These are phyloP conservation scores for Corylus avellana DNA, from an alignment of 306 rosid species.

Conservation along the genomic window DNA sequence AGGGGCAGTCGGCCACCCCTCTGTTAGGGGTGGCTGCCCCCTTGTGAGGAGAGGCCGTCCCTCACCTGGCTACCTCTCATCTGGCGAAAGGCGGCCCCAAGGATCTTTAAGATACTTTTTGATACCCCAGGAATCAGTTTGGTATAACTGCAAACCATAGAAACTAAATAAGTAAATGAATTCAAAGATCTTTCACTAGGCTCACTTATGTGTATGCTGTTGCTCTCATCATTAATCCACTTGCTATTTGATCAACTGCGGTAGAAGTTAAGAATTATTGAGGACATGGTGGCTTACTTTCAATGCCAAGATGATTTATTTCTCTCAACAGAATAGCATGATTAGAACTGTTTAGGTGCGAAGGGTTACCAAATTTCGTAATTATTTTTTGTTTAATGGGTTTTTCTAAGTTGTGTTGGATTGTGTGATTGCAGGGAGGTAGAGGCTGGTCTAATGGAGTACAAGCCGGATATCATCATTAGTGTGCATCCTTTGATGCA, in stretches of 20 bases:
- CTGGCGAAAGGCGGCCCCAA: no score
- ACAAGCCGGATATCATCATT: constrained; percentile 88
- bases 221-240: constrained; percentile 24
- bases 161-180: neutral
- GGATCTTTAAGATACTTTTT: no score
- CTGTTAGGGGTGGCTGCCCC: no score
- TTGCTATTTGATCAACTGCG: constrained; percentile 18
- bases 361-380: neutral
- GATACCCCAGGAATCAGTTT: no score
- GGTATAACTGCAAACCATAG: no score
- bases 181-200: neutral
- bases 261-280: constrained; percentile 11
- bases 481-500: constrained; percentile 99
- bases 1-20: no score
- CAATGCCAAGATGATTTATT: constrained; percentile 1
- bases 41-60: no score
- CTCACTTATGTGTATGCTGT: constrained; percentile 7
- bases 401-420: constrained; percentile 26
- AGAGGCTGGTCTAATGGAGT: constrained; percentile 95
- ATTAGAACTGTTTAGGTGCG: neutral
- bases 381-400: constrained; percentile 7
- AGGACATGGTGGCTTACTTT: constrained; percentile 20
- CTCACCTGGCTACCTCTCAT: no score
- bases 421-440: constrained; percentile 70
- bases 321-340: constrained; percentile 16